Evolutionary conservation across 768 basidiomycete species (phyloP), one percentile per base, ranked within the genome.

Genomic region (Xanthoconium stramineum): DNA sequence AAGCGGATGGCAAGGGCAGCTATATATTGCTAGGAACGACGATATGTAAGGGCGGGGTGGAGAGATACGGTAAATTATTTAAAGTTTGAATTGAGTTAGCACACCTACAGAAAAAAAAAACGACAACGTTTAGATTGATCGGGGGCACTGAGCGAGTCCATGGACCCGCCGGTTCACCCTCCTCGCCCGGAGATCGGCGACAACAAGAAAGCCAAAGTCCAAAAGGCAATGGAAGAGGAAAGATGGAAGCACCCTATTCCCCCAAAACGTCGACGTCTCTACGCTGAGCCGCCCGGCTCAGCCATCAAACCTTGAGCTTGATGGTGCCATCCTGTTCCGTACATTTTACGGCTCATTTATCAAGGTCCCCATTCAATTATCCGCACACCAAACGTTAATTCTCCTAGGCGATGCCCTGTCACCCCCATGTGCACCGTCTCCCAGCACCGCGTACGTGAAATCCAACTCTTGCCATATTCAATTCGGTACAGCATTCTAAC

Each of bases 71-170:
- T 61, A 62, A 65, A 71, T 67, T 76, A 76, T 78, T 81, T 81
- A 78, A 78, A 79, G 79, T 84, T 83, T 78, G 75, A 75, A 78
- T 81, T 81, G 77, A 78, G 78, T 79, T 80, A 74, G 60, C 59
- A 68, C 67, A 68, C 67, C 69, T 57, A 58, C 49, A 53, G 51
- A 38, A 38, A 38, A 38, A 61, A 49, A 53, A 19, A 39, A 17
- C 10, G 39, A 6, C 43, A 46, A 57, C 46, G 51, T 61, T 57
- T 50, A 61, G 60, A 57, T 60, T 52, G 67, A 69, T 70, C 68
- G 67, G 67, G 55, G 38, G 17, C 32, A 24, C 24, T 24, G 24
- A 47, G 35, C 44, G 50, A 19, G 14, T 35, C 57, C 39, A 20
- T 40, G 40, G 50, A 43, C 32, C 13, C 39, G n/a, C 10, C 40